Percentiles rank a stretch among this genome's conserved stretches.
These are phyloP conservation scores for Cynanchum wilfordii DNA, from an alignment of 257 asterid genomes.

Conservation along the genomic window DNA sequence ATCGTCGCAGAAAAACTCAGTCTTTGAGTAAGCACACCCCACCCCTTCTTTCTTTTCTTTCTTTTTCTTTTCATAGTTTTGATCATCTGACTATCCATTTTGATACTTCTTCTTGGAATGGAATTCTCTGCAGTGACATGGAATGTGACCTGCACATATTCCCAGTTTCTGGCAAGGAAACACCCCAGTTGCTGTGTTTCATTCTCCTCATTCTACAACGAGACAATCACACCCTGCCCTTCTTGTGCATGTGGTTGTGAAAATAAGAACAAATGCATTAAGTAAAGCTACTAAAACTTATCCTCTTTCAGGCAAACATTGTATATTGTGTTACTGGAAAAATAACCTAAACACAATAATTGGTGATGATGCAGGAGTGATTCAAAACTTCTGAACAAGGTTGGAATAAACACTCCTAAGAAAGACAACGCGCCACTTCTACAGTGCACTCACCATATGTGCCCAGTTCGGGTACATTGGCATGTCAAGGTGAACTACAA, in stretches of 20 bases:
- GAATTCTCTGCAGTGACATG: slow-evolving; percentile 31
- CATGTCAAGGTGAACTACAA: slow-evolving; percentile 74
- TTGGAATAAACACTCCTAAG: slow-evolving; percentile 73
- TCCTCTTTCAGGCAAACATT: not conserved
- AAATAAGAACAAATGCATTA: slow-evolving; percentile 26
- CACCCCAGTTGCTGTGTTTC: slow-evolving; percentile 36
- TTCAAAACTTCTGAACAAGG: slow-evolving; percentile 60
- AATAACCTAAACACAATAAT: not conserved
- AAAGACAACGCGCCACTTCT: slow-evolving; percentile 61
- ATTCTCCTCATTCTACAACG: slow-evolving; percentile 33
- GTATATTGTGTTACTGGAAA: too few relatives aligned
- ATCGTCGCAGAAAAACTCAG: slow-evolving; percentile 66
- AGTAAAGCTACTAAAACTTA: slow-evolving; percentile 10
- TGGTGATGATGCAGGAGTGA: slow-evolving; percentile 47
- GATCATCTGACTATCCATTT: too few relatives aligned
- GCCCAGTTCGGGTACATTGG: slow-evolving; percentile 94
- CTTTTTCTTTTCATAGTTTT: too few relatives aligned
- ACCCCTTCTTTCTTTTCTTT: not conserved
- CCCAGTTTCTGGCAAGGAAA: slow-evolving; percentile 25
- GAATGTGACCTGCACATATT: slow-evolving; percentile 38
- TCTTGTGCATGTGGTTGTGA: slow-evolving; percentile 36
- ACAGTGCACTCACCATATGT: slow-evolving; percentile 91
- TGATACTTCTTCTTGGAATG: not conserved
- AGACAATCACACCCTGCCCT: slow-evolving; percentile 32
- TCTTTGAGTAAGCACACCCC: slow-evolving; percentile 46